Percentiles rank a stretch among this genome's conserved stretches.
Evolutionary conservation across 768 basidiomycete genomes (phyloP).

Genomic region (Coprinopsis strossmayeri): DNA sequence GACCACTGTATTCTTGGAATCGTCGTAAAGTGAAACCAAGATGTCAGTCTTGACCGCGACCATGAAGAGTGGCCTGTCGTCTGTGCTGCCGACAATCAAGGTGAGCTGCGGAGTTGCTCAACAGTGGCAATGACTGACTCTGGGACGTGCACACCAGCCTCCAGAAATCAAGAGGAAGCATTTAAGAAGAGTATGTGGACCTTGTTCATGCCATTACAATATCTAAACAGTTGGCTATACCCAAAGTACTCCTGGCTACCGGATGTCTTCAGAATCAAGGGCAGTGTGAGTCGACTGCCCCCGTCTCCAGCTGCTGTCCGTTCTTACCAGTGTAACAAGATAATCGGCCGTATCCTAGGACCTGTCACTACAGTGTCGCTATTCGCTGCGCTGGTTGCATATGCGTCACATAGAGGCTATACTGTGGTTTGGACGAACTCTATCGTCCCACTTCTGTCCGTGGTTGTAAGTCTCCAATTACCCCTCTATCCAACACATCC

Average conservation of each 20-base stretch:
- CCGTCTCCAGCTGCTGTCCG: background rate
- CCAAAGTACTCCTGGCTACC: constrained; percentile 82
- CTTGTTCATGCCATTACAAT: background rate
- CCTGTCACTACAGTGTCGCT: constrained; percentile 82
- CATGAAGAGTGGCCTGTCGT: constrained; percentile 24
- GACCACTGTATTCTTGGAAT: no score
- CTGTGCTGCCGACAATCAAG: constrained; percentile 22
- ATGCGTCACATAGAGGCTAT: constrained; percentile 51
- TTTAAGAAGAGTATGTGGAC: constrained; percentile 39
- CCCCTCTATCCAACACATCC: background rate
- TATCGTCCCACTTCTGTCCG: constrained; percentile 81
- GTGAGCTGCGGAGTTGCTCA: no score
- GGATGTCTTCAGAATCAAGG: constrained; percentile 78
- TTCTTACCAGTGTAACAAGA: constrained; percentile 30
- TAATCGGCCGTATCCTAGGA: constrained; percentile 65
- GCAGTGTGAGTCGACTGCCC: constrained; percentile 50
- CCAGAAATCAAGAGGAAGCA: constrained; percentile 44
- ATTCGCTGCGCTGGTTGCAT: constrained; percentile 58
- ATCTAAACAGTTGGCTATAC: no score
- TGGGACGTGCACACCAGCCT: no score
- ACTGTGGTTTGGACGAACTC: constrained; percentile 68
- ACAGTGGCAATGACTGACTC: no score
- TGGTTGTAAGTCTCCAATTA: constrained; percentile 57
- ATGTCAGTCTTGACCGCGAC: constrained; percentile 13
- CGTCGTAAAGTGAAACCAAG: background rate